Evolutionary conservation across 495 filamentous ascomycete species (phyloP).

Genomic region (Penicillium parvum): DNA sequence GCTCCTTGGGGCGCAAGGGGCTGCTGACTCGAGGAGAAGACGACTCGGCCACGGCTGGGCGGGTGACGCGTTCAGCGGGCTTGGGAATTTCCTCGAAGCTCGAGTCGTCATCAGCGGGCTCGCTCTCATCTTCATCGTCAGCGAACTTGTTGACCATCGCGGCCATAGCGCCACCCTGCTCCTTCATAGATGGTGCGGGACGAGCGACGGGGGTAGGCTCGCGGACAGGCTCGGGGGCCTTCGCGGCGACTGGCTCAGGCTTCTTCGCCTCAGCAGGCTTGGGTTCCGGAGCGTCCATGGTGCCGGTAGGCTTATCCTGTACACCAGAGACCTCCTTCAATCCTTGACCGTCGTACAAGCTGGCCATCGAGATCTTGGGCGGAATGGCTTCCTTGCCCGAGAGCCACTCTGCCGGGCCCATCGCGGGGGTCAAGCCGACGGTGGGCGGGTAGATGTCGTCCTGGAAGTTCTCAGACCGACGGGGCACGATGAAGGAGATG

Average conservation of each 20-base stretch:
- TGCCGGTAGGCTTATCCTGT: conserved; percentile 58
- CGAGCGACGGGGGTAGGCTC: conserved; percentile 44
- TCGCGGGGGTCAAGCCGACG: conserved; percentile 68
- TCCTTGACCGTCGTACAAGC: conserved; percentile 77
- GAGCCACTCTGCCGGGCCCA: conserved; percentile 79
- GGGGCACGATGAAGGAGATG: conserved; percentile 94
- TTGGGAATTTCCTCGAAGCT: conserved; percentile 83
- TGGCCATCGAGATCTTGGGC: conserved; percentile 88
- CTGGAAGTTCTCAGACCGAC: conserved; percentile 94
- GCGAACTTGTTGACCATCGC: conserved; percentile 79
- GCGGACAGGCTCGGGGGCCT: conserved; percentile 31
- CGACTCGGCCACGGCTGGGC: conserved; percentile 20
- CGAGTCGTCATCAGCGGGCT: conserved; percentile 60
- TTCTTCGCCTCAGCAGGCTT: conserved; percentile 46
- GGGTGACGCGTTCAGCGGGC: conserved; percentile 47
- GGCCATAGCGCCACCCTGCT: conserved; percentile 81
- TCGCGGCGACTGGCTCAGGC: conserved; percentile 47
- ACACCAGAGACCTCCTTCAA: conserved; percentile 65
- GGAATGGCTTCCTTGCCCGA: conserved; percentile 77
- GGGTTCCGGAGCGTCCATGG: conserved; percentile 37
- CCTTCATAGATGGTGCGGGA: conserved; percentile 65
- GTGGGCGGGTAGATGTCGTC: conserved; percentile 93
- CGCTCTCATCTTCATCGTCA: conserved; percentile 61
- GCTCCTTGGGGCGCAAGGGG: conserved; percentile 34
- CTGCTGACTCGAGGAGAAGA: conserved; percentile 34